phyloP scores from a whole-genome alignment of 768 basidiomycete species.

The Phlegmacium glaucopus region DNA sequence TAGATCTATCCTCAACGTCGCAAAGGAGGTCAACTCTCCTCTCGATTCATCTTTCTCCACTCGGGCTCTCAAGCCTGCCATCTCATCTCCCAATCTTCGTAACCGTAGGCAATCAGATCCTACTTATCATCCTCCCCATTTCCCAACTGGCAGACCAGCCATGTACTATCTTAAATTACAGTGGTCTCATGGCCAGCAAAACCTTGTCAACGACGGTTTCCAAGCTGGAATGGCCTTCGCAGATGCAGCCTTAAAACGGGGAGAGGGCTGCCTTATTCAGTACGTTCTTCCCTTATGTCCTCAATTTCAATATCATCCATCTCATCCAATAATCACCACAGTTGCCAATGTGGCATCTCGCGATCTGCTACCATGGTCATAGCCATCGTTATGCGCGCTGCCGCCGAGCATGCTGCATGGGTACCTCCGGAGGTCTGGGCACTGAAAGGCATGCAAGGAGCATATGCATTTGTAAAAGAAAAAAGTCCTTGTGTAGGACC shows the following conservation, averaged over 20 bases:
- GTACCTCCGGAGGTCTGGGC: slow-evolving; percentile 77
- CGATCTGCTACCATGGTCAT: slow-evolving; percentile 88
- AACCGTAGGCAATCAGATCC: slow-evolving; percentile 33
- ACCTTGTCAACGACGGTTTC: slow-evolving; percentile 79
- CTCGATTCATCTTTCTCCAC: slow-evolving; percentile 46
- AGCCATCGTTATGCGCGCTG: slow-evolving; percentile 92
- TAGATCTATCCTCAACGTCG: slow-evolving; percentile 83
- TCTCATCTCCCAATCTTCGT: slow-evolving; percentile 67
- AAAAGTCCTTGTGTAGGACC: slow-evolving; percentile 88
- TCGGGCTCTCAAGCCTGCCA: slow-evolving; percentile 54
- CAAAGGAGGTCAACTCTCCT: slow-evolving; percentile 82
- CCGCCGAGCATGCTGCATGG: slow-evolving; percentile 58
- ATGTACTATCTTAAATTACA: slow-evolving; percentile 87
- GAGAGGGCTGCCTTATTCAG: slow-evolving; percentile 84
- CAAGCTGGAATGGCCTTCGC: slow-evolving; percentile 77
- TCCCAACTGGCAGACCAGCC: slow-evolving; percentile 64
- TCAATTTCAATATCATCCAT: slow-evolving; percentile 14
- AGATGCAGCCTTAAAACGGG: slow-evolving; percentile 70
- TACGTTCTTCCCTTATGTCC: slow-evolving; percentile 37
- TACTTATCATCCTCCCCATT: slow-evolving; percentile 66
- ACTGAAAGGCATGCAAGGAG: slow-evolving; percentile 84
- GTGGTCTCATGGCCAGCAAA: slow-evolving; percentile 94
- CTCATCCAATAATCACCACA: slow-evolving; percentile 29
- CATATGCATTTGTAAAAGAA: slow-evolving; percentile 86
- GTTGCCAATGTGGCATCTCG: slow-evolving; percentile 93